phyloP scores from a whole-genome alignment of 1,284 basidiomycete genomes.

The Cutaneotrichosporon spelunceum region DNA sequence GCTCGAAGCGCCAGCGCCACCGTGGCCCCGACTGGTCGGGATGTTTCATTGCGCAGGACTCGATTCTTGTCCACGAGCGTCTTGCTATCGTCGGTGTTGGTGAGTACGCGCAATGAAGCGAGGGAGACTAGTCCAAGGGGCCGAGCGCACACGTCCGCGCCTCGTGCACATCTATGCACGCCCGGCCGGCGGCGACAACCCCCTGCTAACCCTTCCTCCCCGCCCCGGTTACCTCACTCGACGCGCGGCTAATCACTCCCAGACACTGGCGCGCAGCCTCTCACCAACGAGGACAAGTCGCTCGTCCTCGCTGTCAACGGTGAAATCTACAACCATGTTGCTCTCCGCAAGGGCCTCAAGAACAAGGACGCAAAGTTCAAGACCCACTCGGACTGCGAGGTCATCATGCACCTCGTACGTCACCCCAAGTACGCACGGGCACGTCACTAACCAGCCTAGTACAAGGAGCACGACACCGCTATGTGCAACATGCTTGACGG shows the following conservation, averaged over 20 bases:
- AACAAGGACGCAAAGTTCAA: slow-evolving; percentile 72
- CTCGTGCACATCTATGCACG: too few relatives aligned
- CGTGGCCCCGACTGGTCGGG: slow-evolving; percentile 97
- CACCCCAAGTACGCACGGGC: neutral
- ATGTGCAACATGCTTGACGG: slow-evolving; percentile 84
- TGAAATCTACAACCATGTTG: slow-evolving; percentile 97
- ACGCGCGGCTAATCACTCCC: slow-evolving; percentile 9
- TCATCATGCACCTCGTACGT: slow-evolving; percentile 85
- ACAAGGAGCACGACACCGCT: slow-evolving; percentile 71
- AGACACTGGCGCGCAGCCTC: slow-evolving; percentile 97
- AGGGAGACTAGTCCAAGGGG: neutral
- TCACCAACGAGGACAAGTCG: slow-evolving; percentile 82
- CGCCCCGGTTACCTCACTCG: neutral
- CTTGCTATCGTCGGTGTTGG: slow-evolving; percentile 97
- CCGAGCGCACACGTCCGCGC: neutral
- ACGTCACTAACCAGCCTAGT: slow-evolving; percentile 56
- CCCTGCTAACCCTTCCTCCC: neutral
- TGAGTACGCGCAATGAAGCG: slow-evolving; percentile 53
- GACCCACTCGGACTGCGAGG: slow-evolving; percentile 98
- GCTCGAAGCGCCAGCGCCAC: slow-evolving; percentile 84
- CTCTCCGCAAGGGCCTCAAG: slow-evolving; percentile 69
- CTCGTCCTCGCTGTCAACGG: slow-evolving; percentile 92
- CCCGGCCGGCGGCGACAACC: neutral
- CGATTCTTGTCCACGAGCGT: slow-evolving; percentile 81
- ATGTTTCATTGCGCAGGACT: slow-evolving; percentile 76